Evolutionary conservation across 176 grass and related monocot genomes (phyloP), one percentile per base, ranked within the genome.

Genomic region (Echinochloa phyllopogon): DNA sequence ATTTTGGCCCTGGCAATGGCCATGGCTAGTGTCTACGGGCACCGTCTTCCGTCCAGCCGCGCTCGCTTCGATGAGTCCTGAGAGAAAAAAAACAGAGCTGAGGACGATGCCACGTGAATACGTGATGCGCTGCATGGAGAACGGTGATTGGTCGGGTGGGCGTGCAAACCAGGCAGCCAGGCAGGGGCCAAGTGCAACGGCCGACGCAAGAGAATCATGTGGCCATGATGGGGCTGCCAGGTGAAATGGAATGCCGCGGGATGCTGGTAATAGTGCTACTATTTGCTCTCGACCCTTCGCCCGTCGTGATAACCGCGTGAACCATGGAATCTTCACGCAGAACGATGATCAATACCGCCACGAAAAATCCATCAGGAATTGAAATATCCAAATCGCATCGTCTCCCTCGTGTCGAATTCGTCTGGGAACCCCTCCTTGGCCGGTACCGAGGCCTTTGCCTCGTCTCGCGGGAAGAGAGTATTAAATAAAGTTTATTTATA

Each of bases 191-290:
- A 40, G 16, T 42, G 37, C 17, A 9, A 39, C 6, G 38, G 2
- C 18, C 72, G 10, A 75, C n/a, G 72, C 72, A 56, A 55, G 33
- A 38, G 33, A 38, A 75, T 75, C 29, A 75, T 40, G 72, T 39
- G 50, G 17, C 9, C 50, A 38, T 53, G 72, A 38, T 53, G 72
- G 49, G 17, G 18, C 3, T n/a, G 38, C 18, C 72, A 37, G 49
- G 50, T 56, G 29, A 53, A 56, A 39, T 20, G 25, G 41, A 10
- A 52, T 41, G 42, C 43, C 69, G 23, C 56, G 0, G 20, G 18
- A 33, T 33, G 29, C 29, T 33, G n/a, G n/a, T n/a, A n/a, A n/a
- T n/a, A n/a, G n/a, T n/a, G 48, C 5, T 51, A 24, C 45, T 16
- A 14, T 50, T 51, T 73, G 15, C 14, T 51, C 20, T 20, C 44